A percentile compares a stretch with the other conserved stretches of the same genome.
phyloP scores from a whole-genome alignment of 495 filamentous ascomycete genomes.

The Tuber brumale region DNA sequence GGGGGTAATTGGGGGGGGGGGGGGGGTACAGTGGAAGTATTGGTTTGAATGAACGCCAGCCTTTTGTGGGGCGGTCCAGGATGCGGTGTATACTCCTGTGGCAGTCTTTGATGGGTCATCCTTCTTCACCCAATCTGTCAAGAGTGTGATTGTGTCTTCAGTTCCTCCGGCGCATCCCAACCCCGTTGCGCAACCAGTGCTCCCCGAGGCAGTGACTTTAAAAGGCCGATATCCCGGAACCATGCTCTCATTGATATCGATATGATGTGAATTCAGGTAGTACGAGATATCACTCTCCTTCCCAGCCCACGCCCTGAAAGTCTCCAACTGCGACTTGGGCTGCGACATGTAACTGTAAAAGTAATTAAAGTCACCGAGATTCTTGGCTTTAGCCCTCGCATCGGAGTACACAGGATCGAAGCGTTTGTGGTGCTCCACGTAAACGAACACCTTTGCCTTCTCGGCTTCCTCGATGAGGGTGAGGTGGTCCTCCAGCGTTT shows the following conservation, averaged over 20 bases:
- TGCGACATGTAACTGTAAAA: slow-evolving; percentile 97
- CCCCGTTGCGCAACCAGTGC: slow-evolving; percentile 60
- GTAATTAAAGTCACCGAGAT: slow-evolving; percentile 89
- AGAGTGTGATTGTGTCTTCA: slow-evolving; percentile 85
- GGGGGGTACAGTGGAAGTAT: slow-evolving; percentile 71
- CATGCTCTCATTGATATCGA: slow-evolving; percentile 88
- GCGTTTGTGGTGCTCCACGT: slow-evolving; percentile 93
- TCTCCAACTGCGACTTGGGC: slow-evolving; percentile 86
- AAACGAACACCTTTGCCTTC: slow-evolving; percentile 78
- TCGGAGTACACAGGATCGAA: slow-evolving; percentile 90
- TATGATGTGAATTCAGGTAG: slow-evolving; percentile 89
- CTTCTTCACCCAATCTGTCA: slow-evolving; percentile 80
- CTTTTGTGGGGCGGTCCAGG: slow-evolving; percentile 87
- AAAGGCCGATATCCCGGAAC: slow-evolving; percentile 71
- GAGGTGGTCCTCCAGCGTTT: slow-evolving; percentile 71
- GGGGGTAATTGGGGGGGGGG: neutral
- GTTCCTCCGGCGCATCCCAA: slow-evolving; percentile 73
- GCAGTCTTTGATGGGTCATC: slow-evolving; percentile 59
- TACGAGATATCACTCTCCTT: slow-evolving; percentile 87
- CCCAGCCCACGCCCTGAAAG: slow-evolving; percentile 94
- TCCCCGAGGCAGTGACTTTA: slow-evolving; percentile 69
- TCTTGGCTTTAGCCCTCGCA: slow-evolving; percentile 64
- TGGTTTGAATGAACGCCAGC: slow-evolving; percentile 91
- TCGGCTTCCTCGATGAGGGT: slow-evolving; percentile 63
- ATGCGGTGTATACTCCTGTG: slow-evolving; percentile 88